Conservation (phyloP, 2,329 filamentous ascomycete genomes). For the Trichoderma sp. region DNA sequence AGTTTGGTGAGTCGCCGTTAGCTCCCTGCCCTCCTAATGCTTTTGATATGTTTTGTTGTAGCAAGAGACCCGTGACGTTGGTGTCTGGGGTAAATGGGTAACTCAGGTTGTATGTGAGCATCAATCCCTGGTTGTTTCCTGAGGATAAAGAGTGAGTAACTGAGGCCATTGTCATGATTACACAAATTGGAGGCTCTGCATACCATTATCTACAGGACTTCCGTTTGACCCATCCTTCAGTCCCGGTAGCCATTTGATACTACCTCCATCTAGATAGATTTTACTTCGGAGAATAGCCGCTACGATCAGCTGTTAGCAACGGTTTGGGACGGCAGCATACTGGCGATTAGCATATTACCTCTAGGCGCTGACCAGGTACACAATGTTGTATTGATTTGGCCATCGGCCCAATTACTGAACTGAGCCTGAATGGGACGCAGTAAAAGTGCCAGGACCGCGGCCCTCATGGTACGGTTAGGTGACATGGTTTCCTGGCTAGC, state of each 20-base stretch:
- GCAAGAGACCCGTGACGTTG: slow-evolving; percentile 54
- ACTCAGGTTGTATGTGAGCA: slow-evolving; percentile 59
- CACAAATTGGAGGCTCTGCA: slow-evolving; percentile 16
- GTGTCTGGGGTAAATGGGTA: slow-evolving; percentile 48
- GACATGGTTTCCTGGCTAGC: slow-evolving; percentile 23
- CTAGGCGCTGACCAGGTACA: slow-evolving; percentile 54
- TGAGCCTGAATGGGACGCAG: slow-evolving; percentile 35
- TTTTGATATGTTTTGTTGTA: slow-evolving; percentile 44
- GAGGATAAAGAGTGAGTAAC: background rate
- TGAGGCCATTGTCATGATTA: background rate
- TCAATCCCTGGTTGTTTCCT: slow-evolving; percentile 52
- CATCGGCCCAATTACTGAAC: slow-evolving; percentile 44
- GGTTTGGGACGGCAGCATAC: background rate
- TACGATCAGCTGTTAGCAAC: slow-evolving; percentile 32
- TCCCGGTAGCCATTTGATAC: slow-evolving; percentile 51
- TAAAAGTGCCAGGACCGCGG: slow-evolving; percentile 23
- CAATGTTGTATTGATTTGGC: slow-evolving; percentile 56
- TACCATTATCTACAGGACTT: slow-evolving; percentile 39
- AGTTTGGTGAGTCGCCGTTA: slow-evolving; percentile 55
- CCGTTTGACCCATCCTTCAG: slow-evolving; percentile 42
- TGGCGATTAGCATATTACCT: slow-evolving; percentile 31
- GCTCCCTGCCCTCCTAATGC: slow-evolving; percentile 45
- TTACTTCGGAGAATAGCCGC: slow-evolving; percentile 58
- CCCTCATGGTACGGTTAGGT: slow-evolving; percentile 17
- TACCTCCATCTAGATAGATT: slow-evolving; percentile 63